These are phyloP conservation scores for Termitomyces sp. DNA, from an alignment of 768 basidiomycete genomes.

Conservation along the genomic window DNA sequence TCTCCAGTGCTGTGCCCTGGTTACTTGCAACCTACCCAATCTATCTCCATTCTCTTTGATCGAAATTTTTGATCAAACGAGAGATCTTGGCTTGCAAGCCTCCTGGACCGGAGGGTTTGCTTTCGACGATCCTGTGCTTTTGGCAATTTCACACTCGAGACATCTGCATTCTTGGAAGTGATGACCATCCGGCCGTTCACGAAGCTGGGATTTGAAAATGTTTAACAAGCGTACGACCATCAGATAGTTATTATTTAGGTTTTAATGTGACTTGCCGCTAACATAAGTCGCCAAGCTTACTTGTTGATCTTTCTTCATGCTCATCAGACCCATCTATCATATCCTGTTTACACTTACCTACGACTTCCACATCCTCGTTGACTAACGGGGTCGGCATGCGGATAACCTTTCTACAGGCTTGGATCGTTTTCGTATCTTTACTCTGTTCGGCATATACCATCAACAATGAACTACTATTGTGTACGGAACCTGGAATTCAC, in stretches of 20 bases:
- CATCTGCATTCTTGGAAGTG: neutral
- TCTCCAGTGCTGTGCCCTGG: neutral
- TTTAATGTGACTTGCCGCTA: neutral
- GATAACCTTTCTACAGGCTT: slow-evolving; percentile 1
- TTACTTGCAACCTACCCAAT: neutral
- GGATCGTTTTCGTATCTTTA: slow-evolving; percentile 4
- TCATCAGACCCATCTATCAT: neutral
- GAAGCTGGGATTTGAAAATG: neutral
- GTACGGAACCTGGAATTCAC: slow-evolving; percentile 30
- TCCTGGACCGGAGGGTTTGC: neutral
- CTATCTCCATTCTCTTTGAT: neutral
- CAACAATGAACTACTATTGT: slow-evolving; percentile 1
- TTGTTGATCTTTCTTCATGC: slow-evolving; percentile 1
- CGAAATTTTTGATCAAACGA: neutral
- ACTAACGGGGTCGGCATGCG: slow-evolving; percentile 5
- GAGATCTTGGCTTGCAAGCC: neutral
- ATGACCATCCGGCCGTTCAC: no score
- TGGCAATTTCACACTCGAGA: no score
- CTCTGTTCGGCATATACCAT: slow-evolving; percentile 1
- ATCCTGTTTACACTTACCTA: neutral
- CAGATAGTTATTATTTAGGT: neutral
- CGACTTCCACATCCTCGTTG: neutral
- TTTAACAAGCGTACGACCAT: neutral
- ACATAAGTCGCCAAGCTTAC: neutral
- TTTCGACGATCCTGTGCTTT: neutral